These are phyloP conservation scores for Pisolithus thermaeus DNA, from an alignment of 1,284 basidiomycete species.

Conservation along the genomic window DNA sequence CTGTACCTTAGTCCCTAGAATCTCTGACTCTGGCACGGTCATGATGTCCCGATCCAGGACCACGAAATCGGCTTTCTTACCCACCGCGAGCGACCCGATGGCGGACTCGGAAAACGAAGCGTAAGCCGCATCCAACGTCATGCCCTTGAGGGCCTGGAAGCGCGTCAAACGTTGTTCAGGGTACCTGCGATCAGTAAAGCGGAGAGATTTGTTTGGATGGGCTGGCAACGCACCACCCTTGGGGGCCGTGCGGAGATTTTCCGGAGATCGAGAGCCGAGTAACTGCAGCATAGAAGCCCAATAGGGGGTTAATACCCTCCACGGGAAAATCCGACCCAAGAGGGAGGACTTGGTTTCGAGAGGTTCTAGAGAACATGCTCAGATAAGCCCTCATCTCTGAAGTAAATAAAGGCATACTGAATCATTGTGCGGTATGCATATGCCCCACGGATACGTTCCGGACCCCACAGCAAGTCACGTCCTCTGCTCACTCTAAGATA, in stretches of 20 bases:
- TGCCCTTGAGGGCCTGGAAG: slow-evolving; percentile 71
- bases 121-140: slow-evolving; percentile 85
- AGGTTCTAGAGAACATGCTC: slow-evolving; percentile 20
- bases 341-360: slow-evolving; percentile 54
- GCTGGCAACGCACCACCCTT: slow-evolving; percentile 61
- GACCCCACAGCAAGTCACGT: slow-evolving; percentile 45
- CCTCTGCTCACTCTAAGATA: neutral
- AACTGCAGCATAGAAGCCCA: slow-evolving; percentile 86
- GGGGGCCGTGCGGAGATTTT: slow-evolving; percentile 72
- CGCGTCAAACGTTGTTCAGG: slow-evolving; percentile 67
- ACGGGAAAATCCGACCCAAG: slow-evolving; percentile 92
- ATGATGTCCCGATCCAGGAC: slow-evolving; percentile 79
- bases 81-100: slow-evolving; percentile 62
- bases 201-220: neutral
- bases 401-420: slow-evolving; percentile 38
- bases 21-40: slow-evolving; percentile 51
- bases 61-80: slow-evolving; percentile 85
- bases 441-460: slow-evolving; percentile 75
- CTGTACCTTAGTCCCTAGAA: slow-evolving; percentile 48
- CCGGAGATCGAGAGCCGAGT: slow-evolving; percentile 66
- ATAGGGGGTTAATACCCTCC: slow-evolving; percentile 72
- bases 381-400: neutral
- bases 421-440: slow-evolving; percentile 85
- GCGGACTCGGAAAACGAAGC: slow-evolving; percentile 75
- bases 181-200: slow-evolving; percentile 46